Conservation (phyloP, 768 basidiomycete genomes). For the Lactifluus piperatus region DNA sequence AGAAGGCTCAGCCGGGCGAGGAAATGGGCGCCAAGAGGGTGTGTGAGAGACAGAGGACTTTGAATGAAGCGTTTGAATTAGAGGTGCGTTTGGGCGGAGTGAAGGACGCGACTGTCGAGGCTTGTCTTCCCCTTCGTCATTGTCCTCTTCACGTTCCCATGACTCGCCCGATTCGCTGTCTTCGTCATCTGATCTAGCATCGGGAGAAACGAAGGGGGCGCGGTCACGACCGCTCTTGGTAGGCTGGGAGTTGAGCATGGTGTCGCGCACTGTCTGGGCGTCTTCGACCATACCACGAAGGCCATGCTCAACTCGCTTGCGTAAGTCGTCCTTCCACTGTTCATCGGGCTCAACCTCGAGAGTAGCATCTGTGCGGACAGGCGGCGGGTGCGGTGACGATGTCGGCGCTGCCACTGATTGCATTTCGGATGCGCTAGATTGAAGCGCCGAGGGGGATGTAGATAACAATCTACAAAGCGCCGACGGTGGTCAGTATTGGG, state of each 20-base stretch:
- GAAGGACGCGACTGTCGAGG: slow-evolving; percentile 10
- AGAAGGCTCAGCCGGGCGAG: slow-evolving; percentile 7
- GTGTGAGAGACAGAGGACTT: slow-evolving; percentile 4
- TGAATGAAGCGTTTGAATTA: background rate
- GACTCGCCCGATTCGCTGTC: background rate
- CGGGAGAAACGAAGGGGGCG: background rate
- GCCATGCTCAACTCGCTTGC: slow-evolving; percentile 11
- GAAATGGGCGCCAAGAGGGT: background rate
- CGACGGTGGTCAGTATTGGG: background rate
- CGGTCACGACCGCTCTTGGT: slow-evolving; percentile 3
- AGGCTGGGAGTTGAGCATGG: background rate
- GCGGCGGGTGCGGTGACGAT: slow-evolving; percentile 15
- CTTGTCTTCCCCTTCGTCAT: background rate
- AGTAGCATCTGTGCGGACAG: slow-evolving; percentile 7
- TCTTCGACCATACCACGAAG: slow-evolving; percentile 14
- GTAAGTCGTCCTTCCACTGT: slow-evolving; percentile 16
- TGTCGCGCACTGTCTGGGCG: slow-evolving; percentile 11
- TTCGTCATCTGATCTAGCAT: background rate
- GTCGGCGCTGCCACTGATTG: slow-evolving; percentile 5
- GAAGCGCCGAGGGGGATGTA: slow-evolving; percentile 14
- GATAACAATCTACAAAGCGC: too few relatives aligned
- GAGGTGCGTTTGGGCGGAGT: background rate
- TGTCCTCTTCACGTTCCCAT: background rate
- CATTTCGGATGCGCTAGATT: slow-evolving; percentile 15
- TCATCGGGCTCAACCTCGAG: slow-evolving; percentile 16